Evolutionary conservation across 1,284 basidiomycete species (phyloP), one percentile per base, ranked within the genome.

Genomic region (Ceratobasidium sp.): DNA sequence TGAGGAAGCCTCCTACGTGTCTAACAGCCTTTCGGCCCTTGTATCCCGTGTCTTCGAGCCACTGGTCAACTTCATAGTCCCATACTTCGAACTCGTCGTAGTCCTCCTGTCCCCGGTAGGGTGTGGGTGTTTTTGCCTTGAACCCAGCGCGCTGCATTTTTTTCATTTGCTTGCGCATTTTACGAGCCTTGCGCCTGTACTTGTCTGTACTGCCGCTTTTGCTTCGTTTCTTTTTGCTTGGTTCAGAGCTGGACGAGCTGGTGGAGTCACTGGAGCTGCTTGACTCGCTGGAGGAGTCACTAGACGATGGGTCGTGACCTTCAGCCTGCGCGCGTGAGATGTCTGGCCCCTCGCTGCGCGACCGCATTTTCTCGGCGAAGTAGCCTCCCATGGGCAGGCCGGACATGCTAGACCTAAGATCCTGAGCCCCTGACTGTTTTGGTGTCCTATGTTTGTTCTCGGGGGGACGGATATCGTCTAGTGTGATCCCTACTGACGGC

Each of bases 61-160:
- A 75, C 14, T 65, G 41, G 8, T 53, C 48, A 0, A 53, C n/a
- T 33, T 73, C 51, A 19, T 64, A 75, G 24, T 63, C 69, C 44
- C 60, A 75, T 2, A 44, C 27, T 36, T 75, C 75, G 24, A 73
- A 75, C 9, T 29, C 6, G 14, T 73, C 51, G 22, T 56, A 66
- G 50, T 75, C 27, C 1, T 36, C 47, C 17, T 41, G 15, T 14
- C 75, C 69, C 3, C 57, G 27, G 63, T 75, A 75, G 17, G 50
- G 11, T 3, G 44, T 48, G 2, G 67, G 67, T 17, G 33, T 24
- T 15, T 48, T 72, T 3, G 56, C 11, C 31, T 72, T 72, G 11
- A 36, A 6, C 2, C 19, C 33, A 11, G 17, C 29, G 2, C n/a
- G 47, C 9, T 53, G 63, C 14, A 50, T 33, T 17, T 41, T 65